A percentile compares a stretch with the other conserved stretches of the same genome.
Conservation (phyloP, 2,329 filamentous ascomycete genomes). For the Dactylellina drechsleri region DNA sequence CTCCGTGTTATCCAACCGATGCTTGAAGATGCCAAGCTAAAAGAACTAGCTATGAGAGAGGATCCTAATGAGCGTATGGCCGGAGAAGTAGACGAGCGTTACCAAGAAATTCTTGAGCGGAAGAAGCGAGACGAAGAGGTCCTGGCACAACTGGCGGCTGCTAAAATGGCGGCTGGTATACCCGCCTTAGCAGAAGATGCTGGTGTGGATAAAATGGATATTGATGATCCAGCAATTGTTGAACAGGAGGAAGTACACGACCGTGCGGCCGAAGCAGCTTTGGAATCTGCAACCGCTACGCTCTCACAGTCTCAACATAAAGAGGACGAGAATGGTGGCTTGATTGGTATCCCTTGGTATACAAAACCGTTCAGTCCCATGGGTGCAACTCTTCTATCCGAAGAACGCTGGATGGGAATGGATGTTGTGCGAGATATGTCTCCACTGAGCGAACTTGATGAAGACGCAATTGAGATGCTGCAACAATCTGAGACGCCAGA, state of each 20-base stretch:
- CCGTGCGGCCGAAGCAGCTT: slow-evolving; percentile 35
- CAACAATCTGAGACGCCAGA: slow-evolving; percentile 37
- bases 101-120: slow-evolving; percentile 48
- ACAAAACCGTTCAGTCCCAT: slow-evolving; percentile 52
- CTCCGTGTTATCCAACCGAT: slow-evolving; percentile 51
- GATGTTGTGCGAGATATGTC: slow-evolving; percentile 54
- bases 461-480: slow-evolving; percentile 51
- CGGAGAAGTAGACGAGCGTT: slow-evolving; percentile 47
- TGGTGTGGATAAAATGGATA: slow-evolving; percentile 7
- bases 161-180: slow-evolving; percentile 7
- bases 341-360: slow-evolving; percentile 53
- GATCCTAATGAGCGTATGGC: slow-evolving; percentile 52
- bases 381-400: slow-evolving; percentile 46
- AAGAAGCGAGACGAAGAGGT: slow-evolving; percentile 51
- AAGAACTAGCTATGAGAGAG: slow-evolving; percentile 49
- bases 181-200: background rate
- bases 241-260: slow-evolving; percentile 45
- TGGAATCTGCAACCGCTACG: slow-evolving; percentile 42
- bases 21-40: slow-evolving; percentile 43
- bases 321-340: slow-evolving; percentile 32
- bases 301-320: slow-evolving; percentile 40
- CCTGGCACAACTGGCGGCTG: slow-evolving; percentile 26
- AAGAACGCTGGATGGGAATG: slow-evolving; percentile 54
- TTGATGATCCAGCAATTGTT: slow-evolving; percentile 1
- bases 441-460: slow-evolving; percentile 52